A percentile compares a stretch with the other conserved stretches of the same genome.
These are phyloP conservation scores for Silene uniflora DNA, from an alignment of 148 eudicot species.

Conservation along the genomic window DNA sequence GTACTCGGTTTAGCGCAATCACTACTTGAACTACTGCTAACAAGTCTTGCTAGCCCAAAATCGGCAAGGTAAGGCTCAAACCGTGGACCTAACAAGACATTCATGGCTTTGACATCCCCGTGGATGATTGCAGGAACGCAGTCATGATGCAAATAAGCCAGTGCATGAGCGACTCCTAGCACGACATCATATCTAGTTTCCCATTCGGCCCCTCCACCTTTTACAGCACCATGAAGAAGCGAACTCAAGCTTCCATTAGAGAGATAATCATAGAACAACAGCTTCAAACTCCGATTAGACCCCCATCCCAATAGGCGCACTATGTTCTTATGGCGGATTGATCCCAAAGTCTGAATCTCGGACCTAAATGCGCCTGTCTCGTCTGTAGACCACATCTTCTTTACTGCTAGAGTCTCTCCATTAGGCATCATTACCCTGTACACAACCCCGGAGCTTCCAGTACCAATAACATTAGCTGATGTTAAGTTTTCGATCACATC, in stretches of 20 bases:
- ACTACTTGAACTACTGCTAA: conserved; percentile 26
- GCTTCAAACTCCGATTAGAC: conserved; percentile 58
- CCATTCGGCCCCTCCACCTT: conserved; percentile 87
- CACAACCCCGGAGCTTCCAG: conserved; percentile 97
- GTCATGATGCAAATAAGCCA: conserved; percentile 91
- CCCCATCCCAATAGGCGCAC: conserved; percentile 90
- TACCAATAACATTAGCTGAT: conserved; percentile 84
- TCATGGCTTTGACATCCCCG: conserved; percentile 97
- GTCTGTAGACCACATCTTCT: conserved; percentile 91
- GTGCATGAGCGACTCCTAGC: conserved; percentile 87
- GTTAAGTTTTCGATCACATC: conserved; percentile 58
- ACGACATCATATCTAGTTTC: conserved; percentile 70
- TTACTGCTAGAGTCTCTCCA: conserved; percentile 85
- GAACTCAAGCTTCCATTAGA: conserved; percentile 97
- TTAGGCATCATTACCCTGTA: conserved; percentile 66
- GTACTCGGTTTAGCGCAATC: conserved; percentile 44
- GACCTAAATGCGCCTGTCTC: conserved; percentile 79
- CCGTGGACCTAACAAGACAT: conserved; percentile 68
- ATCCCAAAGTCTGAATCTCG: conserved; percentile 80
- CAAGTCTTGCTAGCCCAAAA: conserved; percentile 79
- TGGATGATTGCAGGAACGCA: conserved; percentile 84
- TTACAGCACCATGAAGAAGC: conserved; percentile 72
- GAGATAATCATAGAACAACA: conserved; percentile 82
- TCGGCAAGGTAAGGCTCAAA: conserved; percentile 89
- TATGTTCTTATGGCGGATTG: conserved; percentile 86